phyloP scores from a whole-genome alignment of 192 early-diverging fungal species.

The Oehlia diaphana region DNA sequence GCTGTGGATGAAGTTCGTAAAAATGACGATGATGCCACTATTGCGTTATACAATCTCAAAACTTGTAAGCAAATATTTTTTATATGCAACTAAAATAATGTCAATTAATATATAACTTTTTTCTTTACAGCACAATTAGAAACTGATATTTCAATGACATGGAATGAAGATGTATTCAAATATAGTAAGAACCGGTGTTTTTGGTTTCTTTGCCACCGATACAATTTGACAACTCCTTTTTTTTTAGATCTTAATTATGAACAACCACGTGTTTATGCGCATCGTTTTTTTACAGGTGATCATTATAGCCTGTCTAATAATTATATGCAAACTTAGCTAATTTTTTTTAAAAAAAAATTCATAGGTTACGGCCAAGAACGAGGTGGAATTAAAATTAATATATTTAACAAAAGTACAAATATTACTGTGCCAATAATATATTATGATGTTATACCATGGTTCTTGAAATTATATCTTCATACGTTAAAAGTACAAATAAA shows the following conservation, averaged over 20 bases:
- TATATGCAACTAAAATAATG: neutral
- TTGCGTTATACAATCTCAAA: constrained; percentile 52
- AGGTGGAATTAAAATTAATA: constrained; percentile 73
- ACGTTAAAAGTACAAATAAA: constrained; percentile 66
- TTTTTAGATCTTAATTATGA: constrained; percentile 30
- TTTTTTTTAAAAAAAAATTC: neutral
- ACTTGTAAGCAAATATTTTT: constrained; percentile 15
- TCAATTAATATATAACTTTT: neutral
- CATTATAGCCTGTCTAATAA: neutral
- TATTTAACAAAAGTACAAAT: constrained; percentile 65
- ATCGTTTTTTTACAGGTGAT: constrained; percentile 64
- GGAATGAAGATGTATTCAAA: constrained; percentile 46
- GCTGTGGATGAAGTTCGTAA: neutral
- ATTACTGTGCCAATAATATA: constrained; percentile 54
- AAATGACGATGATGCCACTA: neutral
- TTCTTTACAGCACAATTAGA: neutral
- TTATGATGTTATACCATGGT: constrained; percentile 89
- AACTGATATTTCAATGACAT: constrained; percentile 51
- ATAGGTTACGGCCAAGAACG: constrained; percentile 81
- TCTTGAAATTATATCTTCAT: constrained; percentile 85
- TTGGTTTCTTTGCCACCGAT: neutral
- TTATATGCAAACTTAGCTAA: neutral
- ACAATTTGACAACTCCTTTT: neutral
- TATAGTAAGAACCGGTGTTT: constrained; percentile 39
- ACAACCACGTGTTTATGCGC: constrained; percentile 49